Base-by-base conservation (phyloP, 1,139 yeast genomes). In the Zygoascus hellenicus region DNA sequence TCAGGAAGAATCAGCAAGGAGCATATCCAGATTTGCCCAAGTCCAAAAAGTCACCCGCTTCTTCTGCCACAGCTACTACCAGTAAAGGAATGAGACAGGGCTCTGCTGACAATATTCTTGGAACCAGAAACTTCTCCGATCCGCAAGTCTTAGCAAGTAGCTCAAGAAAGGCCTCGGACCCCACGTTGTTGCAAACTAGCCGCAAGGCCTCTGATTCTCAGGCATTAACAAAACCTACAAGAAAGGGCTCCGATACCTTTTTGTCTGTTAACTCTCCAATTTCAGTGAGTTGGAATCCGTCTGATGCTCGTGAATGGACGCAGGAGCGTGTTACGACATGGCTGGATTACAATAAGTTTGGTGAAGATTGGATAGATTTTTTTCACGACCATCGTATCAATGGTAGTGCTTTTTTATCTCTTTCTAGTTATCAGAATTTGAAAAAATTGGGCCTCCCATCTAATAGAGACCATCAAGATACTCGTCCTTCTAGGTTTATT, bases 321-420 rank as follows among this genome's bases (percentile, higher is more conserved):
- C 70, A 78, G 55, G 77, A 75, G 13, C 72, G 84, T 47, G 94
- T 88, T 0, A 50, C 75, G 0, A 62, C 67, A 41, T 89, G 96
- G 95, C 70, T 89, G 28, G 82, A 77, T 13, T 57, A 63, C 16
- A 75, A 88, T 60, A 74, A 76, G 31, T 89, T 89, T 64, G 84
- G 85, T 53, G 75, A 74, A 5, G 73, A 82, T 10, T 89, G 96
- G 96, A 70, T 75, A 29, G 77, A 72, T 9, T 75, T 82, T 9
- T 84, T 88, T 61, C 69, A 69, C 33, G 70, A 73, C 41, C 75
- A 81, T 53, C 80, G 79, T 49, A 71, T 87, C 1, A 70, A 74
- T 5, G 90, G 92, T 0, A 75, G 77, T 45, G 68, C 76, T 33
- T 88, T 88, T 58, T 66, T 88, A 22, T 81, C 78, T 48, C 68